A percentile compares a stretch with the other conserved stretches of the same genome.
Evolutionary conservation across 2,329 filamentous ascomycete genomes (phyloP).

Genomic region (Neurospora sp.): DNA sequence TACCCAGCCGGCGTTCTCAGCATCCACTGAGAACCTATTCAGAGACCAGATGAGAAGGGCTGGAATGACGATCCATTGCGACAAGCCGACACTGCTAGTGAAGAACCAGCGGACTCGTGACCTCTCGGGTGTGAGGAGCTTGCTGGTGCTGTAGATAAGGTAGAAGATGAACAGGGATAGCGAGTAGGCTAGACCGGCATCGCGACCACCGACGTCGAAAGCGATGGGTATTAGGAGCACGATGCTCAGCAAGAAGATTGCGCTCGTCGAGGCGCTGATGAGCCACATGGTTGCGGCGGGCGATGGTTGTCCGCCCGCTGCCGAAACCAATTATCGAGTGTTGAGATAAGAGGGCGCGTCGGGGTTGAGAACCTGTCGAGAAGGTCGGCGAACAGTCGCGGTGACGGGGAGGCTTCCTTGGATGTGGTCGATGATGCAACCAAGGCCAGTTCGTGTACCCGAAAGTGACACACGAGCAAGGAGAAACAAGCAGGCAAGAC

Average conservation of each 20-base stretch:
- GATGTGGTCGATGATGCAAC: not conserved
- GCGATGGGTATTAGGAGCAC: conserved; percentile 93
- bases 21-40: conserved; percentile 88
- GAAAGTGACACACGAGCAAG: not conserved
- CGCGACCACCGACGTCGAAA: conserved; percentile 94
- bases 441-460: not conserved
- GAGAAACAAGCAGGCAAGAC: not conserved
- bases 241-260: conserved; percentile 81
- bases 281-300: conserved; percentile 53
- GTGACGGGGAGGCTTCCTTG: not conserved
- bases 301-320: conserved; percentile 11
- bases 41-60: conserved; percentile 87
- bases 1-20: conserved; percentile 69
- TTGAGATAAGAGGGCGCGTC: not conserved
- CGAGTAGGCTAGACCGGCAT: conserved; percentile 89
- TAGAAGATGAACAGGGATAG: conserved; percentile 84
- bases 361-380: not conserved
- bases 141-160: conserved; percentile 72
- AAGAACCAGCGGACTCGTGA: conserved; percentile 67
- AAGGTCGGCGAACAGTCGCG: not conserved
- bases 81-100: conserved; percentile 57
- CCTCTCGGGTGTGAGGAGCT: conserved; percentile 67
- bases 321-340: not conserved
- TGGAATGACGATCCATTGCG: conserved; percentile 82
- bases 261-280: conserved; percentile 67